Conservation (phyloP, 768 basidiomycete genomes). For the Leccinum longicurvipes region DNA sequence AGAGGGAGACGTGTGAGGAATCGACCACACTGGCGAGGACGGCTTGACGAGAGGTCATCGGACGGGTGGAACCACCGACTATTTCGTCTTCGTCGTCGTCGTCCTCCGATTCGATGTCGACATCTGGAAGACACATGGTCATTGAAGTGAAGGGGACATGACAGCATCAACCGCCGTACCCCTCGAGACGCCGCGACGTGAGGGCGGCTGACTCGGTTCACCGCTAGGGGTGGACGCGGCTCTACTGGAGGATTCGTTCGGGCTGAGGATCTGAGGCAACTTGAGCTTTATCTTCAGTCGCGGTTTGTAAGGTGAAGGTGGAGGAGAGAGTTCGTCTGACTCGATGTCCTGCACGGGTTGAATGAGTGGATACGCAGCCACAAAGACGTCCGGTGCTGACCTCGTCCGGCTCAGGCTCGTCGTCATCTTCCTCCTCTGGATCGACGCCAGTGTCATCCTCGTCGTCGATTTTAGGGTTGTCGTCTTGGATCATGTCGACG, state of each 20-base stretch:
- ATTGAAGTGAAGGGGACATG: not conserved
- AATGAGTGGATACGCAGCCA: not conserved
- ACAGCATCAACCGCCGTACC: slow-evolving; percentile 7
- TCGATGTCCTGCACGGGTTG: slow-evolving; percentile 27
- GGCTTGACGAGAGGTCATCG: slow-evolving; percentile 62
- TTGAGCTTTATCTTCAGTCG: slow-evolving; percentile 63
- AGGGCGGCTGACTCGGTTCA: slow-evolving; percentile 23
- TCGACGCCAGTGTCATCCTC: slow-evolving; percentile 38
- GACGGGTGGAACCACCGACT: slow-evolving; percentile 31
- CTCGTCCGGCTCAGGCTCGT: slow-evolving; percentile 15
- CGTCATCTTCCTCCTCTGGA: slow-evolving; percentile 31
- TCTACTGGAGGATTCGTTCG: slow-evolving; percentile 31
- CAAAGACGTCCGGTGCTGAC: not conserved
- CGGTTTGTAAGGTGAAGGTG: slow-evolving; percentile 35
- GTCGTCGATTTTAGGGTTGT: slow-evolving; percentile 30
- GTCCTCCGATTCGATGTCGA: slow-evolving; percentile 42
- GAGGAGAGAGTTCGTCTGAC: slow-evolving; percentile 33
- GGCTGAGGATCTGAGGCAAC: slow-evolving; percentile 39
- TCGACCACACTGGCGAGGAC: slow-evolving; percentile 69
- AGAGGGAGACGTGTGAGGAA: slow-evolving; percentile 63
- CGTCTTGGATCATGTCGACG: slow-evolving; percentile 35
- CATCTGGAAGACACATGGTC: slow-evolving; percentile 24
- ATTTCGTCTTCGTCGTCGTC: slow-evolving; percentile 41
- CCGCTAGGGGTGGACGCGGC: slow-evolving; percentile 23
- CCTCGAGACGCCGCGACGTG: slow-evolving; percentile 25